Conservation (phyloP, 371 early-diverging fungal genomes). For the Lichtheimia ornata region DNA sequence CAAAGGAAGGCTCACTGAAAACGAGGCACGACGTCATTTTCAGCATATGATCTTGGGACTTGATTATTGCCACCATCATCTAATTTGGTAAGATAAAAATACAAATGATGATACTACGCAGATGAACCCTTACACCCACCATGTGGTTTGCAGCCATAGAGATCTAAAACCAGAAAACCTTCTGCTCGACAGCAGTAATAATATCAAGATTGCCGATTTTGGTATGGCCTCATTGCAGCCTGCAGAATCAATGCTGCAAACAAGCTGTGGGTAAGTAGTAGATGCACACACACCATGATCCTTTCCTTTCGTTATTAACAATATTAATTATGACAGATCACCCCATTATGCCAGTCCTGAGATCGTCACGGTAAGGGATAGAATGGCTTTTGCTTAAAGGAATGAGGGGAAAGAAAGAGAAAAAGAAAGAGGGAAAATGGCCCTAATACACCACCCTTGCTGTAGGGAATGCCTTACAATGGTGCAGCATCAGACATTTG, state of each 20-base stretch:
- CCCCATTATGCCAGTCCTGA: slow-evolving; percentile 96
- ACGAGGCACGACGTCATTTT: slow-evolving; percentile 89
- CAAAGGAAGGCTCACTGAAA: slow-evolving; percentile 60
- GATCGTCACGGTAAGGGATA: slow-evolving; percentile 71
- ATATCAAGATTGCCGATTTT: slow-evolving; percentile 86
- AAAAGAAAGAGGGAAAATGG: background rate
- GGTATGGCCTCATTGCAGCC: slow-evolving; percentile 86
- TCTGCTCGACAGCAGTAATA: slow-evolving; percentile 79
- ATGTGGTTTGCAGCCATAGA: slow-evolving; percentile 71
- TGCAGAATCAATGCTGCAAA: slow-evolving; percentile 72
- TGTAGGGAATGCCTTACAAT: slow-evolving; percentile 69
- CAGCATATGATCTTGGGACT: slow-evolving; percentile 95
- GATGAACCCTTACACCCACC: too few relatives aligned
- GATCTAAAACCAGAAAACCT: slow-evolving; percentile 97
- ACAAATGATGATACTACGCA: too few relatives aligned
- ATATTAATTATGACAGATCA: slow-evolving; percentile 48
- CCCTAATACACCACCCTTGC: background rate
- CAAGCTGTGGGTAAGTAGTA: slow-evolving; percentile 68
- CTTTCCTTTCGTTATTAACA: background rate
- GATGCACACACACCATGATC: background rate
- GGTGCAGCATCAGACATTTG: slow-evolving; percentile 82
- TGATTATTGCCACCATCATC: slow-evolving; percentile 85
- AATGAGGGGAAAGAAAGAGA: too few relatives aligned
- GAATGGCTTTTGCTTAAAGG: background rate
- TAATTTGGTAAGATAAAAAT: slow-evolving; percentile 37